Evolutionary conservation across 768 basidiomycete genomes (phyloP).

Genomic region (Termitomyces sp.): DNA sequence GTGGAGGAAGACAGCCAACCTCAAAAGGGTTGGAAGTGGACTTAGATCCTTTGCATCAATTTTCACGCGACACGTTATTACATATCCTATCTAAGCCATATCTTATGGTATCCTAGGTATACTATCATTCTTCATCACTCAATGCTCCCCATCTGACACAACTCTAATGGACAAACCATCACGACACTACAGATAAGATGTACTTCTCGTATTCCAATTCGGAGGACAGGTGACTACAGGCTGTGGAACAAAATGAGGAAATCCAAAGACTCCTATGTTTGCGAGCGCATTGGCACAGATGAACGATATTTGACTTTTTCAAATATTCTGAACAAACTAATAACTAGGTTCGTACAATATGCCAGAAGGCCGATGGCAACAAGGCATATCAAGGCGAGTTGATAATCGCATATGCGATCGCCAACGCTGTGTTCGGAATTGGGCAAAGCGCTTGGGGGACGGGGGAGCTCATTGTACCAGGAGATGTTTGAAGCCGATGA

Average conservation of each 20-base stretch:
- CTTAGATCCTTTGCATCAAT: neutral
- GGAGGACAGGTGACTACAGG: neutral
- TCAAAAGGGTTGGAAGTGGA: neutral
- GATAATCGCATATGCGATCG: conserved; percentile 63
- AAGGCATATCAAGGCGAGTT: conserved; percentile 72
- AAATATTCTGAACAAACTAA: conserved; percentile 81
- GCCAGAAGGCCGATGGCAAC: conserved; percentile 72
- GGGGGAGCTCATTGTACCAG: conserved; percentile 73
- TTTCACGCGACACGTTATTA: neutral
- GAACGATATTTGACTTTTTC: conserved; percentile 82
- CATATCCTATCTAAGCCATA: neutral
- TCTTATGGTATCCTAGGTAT: neutral
- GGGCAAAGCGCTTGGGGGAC: conserved; percentile 39
- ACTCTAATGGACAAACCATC: neutral
- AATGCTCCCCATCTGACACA: neutral
- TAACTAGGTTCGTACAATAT: conserved; percentile 81
- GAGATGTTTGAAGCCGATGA: conserved; percentile 49
- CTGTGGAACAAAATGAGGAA: neutral
- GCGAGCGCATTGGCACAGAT: conserved; percentile 19
- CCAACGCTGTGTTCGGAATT: conserved; percentile 40
- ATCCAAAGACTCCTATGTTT: neutral
- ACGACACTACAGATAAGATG: neutral
- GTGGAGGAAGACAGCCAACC: neutral
- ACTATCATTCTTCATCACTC: neutral
- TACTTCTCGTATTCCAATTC: neutral